A percentile compares a stretch with the other conserved stretches of the same genome.
Evolutionary conservation across 345 rosid genomes (phyloP).

Genomic region (Rhodomyrtus tomentosa): DNA sequence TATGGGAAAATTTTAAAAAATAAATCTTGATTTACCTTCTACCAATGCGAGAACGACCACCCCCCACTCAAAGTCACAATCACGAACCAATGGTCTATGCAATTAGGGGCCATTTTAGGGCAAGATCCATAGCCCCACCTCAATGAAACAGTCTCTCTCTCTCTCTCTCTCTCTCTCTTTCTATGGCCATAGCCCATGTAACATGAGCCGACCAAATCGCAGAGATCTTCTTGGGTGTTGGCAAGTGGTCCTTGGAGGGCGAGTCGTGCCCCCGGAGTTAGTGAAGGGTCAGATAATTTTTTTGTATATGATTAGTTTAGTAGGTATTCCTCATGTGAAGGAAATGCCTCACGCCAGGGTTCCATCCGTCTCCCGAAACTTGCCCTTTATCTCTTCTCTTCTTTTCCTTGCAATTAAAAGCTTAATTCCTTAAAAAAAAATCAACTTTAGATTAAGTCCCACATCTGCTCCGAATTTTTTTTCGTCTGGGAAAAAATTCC

Average conservation of each 20-base stretch:
- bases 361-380: neutral
- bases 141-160: neutral
- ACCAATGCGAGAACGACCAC: neutral
- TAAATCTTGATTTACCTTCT: neutral
- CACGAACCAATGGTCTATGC: too few species aligned
- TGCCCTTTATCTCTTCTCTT: neutral
- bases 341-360: neutral
- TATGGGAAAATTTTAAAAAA: neutral
- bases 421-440: too few species aligned
- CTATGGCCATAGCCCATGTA: too few species aligned
- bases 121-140: neutral
- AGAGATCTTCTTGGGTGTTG: slow-evolving; percentile 17
- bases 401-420: neutral
- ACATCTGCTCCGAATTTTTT: too few species aligned
- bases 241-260: neutral
- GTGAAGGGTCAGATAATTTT: too few species aligned
- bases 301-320: neutral
- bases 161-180: neutral
- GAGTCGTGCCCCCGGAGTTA: neutral
- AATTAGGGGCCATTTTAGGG: neutral
- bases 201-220: slow-evolving; percentile 38
- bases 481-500: too few species aligned
- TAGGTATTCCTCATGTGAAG: neutral
- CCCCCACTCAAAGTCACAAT: too few species aligned
- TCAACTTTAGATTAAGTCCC: too few species aligned